A percentile compares a stretch with the other conserved stretches of the same genome.
Evolutionary conservation across 2,329 filamentous ascomycete species (phyloP).

Genomic region (Keithomyces neogunnii): DNA sequence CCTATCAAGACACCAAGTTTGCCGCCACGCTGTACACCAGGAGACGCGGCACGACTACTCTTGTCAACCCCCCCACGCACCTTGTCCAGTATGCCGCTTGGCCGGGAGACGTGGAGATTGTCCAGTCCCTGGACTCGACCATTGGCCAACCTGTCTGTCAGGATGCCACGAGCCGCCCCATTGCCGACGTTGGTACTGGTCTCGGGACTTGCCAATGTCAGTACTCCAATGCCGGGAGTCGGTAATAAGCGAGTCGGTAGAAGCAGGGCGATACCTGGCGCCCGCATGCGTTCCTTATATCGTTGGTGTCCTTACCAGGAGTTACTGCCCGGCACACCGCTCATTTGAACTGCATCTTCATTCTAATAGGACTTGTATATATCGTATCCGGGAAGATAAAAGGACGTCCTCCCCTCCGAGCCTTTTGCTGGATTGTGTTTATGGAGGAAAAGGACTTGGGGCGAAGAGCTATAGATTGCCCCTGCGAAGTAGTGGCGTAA

Average conservation of each 20-base stretch:
- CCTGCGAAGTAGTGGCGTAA: no score
- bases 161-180: conserved; percentile 24
- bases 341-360: no score
- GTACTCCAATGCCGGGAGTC: conserved; percentile 22
- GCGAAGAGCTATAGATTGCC: no score
- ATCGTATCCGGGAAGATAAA: no score
- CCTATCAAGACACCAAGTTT: conserved; percentile 47
- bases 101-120: conserved; percentile 50
- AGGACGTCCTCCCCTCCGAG: no score
- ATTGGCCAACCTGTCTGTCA: conserved; percentile 45
- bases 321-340: no score
- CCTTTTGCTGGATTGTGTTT: no score
- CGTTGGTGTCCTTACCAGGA: no score
- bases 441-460: no score
- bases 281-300: no score
- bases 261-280: no score
- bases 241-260: background rate
- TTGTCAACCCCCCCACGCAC: conserved; percentile 9
- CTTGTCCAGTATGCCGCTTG: conserved; percentile 27
- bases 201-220: conserved; percentile 27
- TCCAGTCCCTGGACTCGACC: conserved; percentile 34
- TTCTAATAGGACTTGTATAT: no score
- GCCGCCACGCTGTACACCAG: conserved; percentile 53
- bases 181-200: conserved; percentile 29
- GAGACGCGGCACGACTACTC: conserved; percentile 15